Base-by-base conservation (phyloP, 371 early-diverging fungal species). In the Syncephalastrum sp. region DNA sequence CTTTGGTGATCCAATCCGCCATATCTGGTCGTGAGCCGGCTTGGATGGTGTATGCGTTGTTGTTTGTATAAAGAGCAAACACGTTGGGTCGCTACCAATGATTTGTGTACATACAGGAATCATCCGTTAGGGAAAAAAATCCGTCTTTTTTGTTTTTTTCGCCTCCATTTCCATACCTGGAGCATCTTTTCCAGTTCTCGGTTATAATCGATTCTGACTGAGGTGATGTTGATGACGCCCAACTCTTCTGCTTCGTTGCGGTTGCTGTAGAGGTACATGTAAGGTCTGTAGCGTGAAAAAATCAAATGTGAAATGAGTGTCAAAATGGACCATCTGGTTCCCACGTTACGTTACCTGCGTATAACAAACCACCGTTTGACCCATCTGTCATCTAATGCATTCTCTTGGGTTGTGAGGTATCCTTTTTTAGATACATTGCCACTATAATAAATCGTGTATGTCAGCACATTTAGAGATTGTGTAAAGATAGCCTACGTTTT, bases 321-420 rank as follows among this genome's bases (percentile, higher is more conserved):
- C 5, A 27, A 17, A 21, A 21, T 21, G 21, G 21, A 21, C 21
- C 25, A 3, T 38, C 10, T 25, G 50, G 5, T 23, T 49, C 52
- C 15, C n/a, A n/a, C 24, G 21, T 21, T 21, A 21, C 21, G 21
- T 55, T 74, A 82, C 70, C 89, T 79, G 41, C 92, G 88, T 49
- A 95, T 81, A 25, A 93, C 92, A 70, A 92, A 85, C 89, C 89
- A 93, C 5, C 88, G 81, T 56, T 85, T 83, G 5, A 81, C 71
- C 96, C 96, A 95, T 23, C 64, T 60, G 53, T 88, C 88, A 33
- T 79, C 77, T 7, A 73, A 64, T 5, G 80, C 72, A 50, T 79
- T 71, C 53, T 90, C 82, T 38, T 85, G 86, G 58, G 82, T 84
- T 13, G 82, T 71, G 21, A 86, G 65, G 55, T 85, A 84, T n/a